Evolutionary conservation across 805 yeast genomes (phyloP).

Genomic region (Martiniozyma abietophila): DNA sequence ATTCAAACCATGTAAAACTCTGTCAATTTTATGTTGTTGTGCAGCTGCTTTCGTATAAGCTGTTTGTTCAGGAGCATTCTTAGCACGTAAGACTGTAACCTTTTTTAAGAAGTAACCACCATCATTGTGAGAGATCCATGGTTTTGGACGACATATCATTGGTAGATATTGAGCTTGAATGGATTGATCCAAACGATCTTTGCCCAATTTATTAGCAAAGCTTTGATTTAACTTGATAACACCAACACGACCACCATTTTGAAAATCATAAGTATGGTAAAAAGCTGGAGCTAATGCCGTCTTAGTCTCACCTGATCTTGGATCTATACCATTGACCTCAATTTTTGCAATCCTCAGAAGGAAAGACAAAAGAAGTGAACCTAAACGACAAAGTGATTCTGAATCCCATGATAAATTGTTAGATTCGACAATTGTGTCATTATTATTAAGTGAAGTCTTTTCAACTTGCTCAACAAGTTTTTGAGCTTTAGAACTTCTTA

Average conservation of each 20-base stretch:
- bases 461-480: slow-evolving; percentile 22
- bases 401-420: slow-evolving; percentile 21
- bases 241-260: slow-evolving; percentile 72
- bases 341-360: slow-evolving; percentile 77
- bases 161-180: slow-evolving; percentile 80
- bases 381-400: slow-evolving; percentile 52
- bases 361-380: slow-evolving; percentile 68
- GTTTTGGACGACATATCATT: slow-evolving; percentile 84
- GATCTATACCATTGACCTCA: slow-evolving; percentile 71
- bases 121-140: slow-evolving; percentile 72
- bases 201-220: slow-evolving; percentile 56
- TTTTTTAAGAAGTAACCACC: slow-evolving; percentile 79
- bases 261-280: slow-evolving; percentile 77
- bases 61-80: slow-evolving; percentile 78
- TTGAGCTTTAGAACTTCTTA: slow-evolving; percentile 26
- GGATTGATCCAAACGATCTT: slow-evolving; percentile 52
- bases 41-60: slow-evolving; percentile 87
- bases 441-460: slow-evolving; percentile 10
- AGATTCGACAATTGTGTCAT: slow-evolving; percentile 12
- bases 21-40: slow-evolving; percentile 51
- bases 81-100: slow-evolving; percentile 60
- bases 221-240: slow-evolving; percentile 67
- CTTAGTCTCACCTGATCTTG: slow-evolving; percentile 59
- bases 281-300: slow-evolving; percentile 81
- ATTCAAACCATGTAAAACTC: slow-evolving; percentile 72